These are phyloP conservation scores for Auxenochlorella pyrenoidosa DNA, from an alignment of 139 green algal genomes.

Conservation along the genomic window DNA sequence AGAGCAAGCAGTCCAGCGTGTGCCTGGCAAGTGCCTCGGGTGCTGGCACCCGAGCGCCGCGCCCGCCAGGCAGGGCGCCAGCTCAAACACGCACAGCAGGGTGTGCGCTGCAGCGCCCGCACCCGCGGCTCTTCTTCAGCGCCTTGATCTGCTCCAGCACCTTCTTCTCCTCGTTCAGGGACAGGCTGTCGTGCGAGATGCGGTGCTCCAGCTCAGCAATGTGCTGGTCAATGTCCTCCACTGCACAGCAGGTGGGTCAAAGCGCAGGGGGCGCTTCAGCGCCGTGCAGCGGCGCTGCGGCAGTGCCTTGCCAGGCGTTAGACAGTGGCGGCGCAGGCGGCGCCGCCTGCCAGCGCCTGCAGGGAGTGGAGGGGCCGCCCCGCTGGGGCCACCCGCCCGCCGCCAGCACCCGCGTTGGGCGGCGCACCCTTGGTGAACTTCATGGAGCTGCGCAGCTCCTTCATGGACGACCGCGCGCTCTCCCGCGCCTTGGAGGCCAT, in stretches of 20 bases:
- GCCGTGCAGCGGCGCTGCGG: not conserved
- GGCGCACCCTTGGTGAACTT: slow-evolving; percentile 46
- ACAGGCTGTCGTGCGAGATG: slow-evolving; percentile 41
- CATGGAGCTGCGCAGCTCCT: slow-evolving; percentile 46
- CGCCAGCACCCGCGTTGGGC: too few species aligned
- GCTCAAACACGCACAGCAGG: not conserved
- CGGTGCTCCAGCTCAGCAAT: slow-evolving; percentile 44
- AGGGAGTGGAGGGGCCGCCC: too few species aligned
- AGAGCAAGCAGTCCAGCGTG: too few species aligned
- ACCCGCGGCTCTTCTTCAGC: slow-evolving; percentile 47
- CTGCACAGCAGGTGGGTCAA: not conserved
- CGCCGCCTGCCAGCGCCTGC: too few species aligned
- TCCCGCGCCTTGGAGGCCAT: slow-evolving; percentile 40
- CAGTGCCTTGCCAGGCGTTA: not conserved
- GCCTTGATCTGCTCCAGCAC: slow-evolving; percentile 50
- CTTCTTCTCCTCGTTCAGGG: slow-evolving; percentile 54
- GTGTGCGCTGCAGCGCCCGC: not conserved
- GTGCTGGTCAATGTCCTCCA: slow-evolving; percentile 49
- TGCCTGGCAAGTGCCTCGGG: too few species aligned
- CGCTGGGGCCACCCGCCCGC: too few species aligned
- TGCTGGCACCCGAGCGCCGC: too few species aligned
- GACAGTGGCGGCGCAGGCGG: too few species aligned
- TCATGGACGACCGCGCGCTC: slow-evolving; percentile 12
- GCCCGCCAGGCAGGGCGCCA: too few species aligned
- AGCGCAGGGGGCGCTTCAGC: not conserved